Conservation (phyloP, 768 basidiomycete species). For the Trametes maxima region DNA sequence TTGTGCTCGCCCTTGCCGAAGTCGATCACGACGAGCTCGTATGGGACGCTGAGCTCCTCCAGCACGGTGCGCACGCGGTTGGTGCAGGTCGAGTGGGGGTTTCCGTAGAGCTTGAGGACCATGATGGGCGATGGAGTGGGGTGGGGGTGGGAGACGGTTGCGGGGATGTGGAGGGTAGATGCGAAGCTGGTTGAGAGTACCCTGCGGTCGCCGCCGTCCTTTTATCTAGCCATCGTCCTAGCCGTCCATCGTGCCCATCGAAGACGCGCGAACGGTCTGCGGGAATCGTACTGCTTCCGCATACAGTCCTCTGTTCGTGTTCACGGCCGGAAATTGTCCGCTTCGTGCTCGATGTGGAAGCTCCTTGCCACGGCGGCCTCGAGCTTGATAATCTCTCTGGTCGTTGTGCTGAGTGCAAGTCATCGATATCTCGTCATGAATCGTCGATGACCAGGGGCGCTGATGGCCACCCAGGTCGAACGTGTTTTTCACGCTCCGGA, state of each 20-base stretch:
- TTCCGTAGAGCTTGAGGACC: conserved; percentile 42
- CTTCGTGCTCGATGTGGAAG: too few species aligned
- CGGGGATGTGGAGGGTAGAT: background rate
- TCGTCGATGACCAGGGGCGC: too few species aligned
- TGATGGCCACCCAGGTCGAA: too few species aligned
- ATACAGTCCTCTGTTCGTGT: too few species aligned
- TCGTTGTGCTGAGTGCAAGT: too few species aligned
- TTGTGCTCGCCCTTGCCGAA: conserved; percentile 50
- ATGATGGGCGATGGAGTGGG: conserved; percentile 26
- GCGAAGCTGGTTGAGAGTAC: too few species aligned
- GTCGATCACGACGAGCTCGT: conserved; percentile 50
- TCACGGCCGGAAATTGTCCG: too few species aligned
- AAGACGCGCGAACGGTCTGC: background rate
- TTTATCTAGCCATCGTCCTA: background rate
- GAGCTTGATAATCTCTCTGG: too few species aligned
- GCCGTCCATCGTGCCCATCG: background rate
- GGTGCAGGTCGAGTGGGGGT: conserved; percentile 47
- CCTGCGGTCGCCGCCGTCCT: background rate
- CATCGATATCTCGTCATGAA: too few species aligned
- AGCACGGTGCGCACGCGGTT: conserved; percentile 52
- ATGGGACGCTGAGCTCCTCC: conserved; percentile 60
- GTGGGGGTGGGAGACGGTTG: background rate
- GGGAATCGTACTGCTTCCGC: background rate
- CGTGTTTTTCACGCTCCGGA: too few species aligned
- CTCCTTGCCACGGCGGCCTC: too few species aligned